These are phyloP conservation scores for Proliferodiscus dingleyae DNA, from an alignment of 2,329 filamentous ascomycete species.

Conservation along the genomic window DNA sequence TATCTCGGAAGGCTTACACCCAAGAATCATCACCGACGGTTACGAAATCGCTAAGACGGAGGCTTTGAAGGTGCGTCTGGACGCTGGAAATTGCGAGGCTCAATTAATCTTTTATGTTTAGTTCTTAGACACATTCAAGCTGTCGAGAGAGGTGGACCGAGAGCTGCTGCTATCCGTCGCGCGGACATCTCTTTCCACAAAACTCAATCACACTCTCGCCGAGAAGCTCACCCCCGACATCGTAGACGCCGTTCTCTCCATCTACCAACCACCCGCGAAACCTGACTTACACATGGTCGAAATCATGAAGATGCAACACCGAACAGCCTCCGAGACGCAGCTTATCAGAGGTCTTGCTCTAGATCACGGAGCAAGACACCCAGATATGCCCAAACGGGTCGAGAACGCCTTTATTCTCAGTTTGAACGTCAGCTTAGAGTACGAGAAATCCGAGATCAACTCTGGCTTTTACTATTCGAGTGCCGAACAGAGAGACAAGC, in stretches of 20 bases:
- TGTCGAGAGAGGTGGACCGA: slow-evolving; percentile 80
- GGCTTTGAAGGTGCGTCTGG: slow-evolving; percentile 66
- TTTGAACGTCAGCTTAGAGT: slow-evolving; percentile 93
- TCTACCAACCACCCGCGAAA: slow-evolving; percentile 84
- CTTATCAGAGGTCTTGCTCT: slow-evolving; percentile 89
- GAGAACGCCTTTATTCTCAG: slow-evolving; percentile 95
- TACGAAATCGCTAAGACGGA: slow-evolving; percentile 96
- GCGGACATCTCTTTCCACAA: slow-evolving; percentile 89
- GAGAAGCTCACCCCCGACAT: slow-evolving; percentile 91
- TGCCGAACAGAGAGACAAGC: slow-evolving; percentile 93
- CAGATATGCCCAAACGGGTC: slow-evolving; percentile 95
- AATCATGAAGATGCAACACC: slow-evolving; percentile 99
- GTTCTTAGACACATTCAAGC: slow-evolving; percentile 94
- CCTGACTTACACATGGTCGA: slow-evolving; percentile 99
- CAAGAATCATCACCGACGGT: slow-evolving; percentile 92
- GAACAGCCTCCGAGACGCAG: slow-evolving; percentile 90
- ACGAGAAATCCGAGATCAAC: slow-evolving; percentile 99
- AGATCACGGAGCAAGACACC: slow-evolving; percentile 93
- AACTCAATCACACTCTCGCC: slow-evolving; percentile 84
- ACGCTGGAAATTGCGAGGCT: neutral
- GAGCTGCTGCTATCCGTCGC: slow-evolving; percentile 92
- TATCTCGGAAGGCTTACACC: slow-evolving; percentile 95
- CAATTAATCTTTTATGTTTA: slow-evolving; percentile 33
- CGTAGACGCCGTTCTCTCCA: slow-evolving; percentile 91
- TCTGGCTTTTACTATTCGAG: slow-evolving; percentile 98